These are phyloP conservation scores for Aspergillus novofumigatus DNA, from an alignment of 2,329 filamentous ascomycete genomes.

Conservation along the genomic window DNA sequence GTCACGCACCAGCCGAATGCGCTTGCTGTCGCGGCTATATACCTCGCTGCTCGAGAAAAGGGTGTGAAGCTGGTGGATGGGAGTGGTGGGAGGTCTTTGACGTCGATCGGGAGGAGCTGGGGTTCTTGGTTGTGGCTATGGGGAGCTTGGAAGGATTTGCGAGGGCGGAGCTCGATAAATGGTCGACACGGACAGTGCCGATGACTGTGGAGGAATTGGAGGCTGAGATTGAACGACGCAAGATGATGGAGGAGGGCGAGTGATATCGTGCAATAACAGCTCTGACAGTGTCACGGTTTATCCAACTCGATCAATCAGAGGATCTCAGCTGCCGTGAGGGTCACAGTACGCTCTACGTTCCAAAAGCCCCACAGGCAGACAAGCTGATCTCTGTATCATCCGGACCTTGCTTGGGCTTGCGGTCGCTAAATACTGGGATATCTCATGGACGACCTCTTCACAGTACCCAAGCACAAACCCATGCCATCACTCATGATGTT, in stretches of 20 bases:
- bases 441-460: background rate
- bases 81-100: constrained; percentile 99
- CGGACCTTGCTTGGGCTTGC: background rate
- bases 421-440: background rate
- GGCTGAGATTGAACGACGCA: constrained; percentile 54
- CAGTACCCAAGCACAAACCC: background rate
- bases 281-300: background rate
- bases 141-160: constrained; percentile 72
- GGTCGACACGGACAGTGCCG: constrained; percentile 52
- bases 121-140: constrained; percentile 85
- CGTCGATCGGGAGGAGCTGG: constrained; percentile 87
- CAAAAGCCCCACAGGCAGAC: background rate
- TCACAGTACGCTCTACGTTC: too few species aligned
- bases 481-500: background rate
- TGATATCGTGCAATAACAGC: constrained; percentile 17
- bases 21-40: constrained; percentile 83
- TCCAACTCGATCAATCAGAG: background rate
- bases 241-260: constrained; percentile 39
- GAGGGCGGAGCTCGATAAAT: constrained; percentile 54
- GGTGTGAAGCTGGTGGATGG: constrained; percentile 74
- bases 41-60: constrained; percentile 76
- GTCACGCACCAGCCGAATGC: constrained; percentile 85
- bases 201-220: constrained; percentile 57
- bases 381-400: background rate
- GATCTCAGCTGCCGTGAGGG: background rate